Conservation (phyloP, 1,284 basidiomycete species). For the Lignosus rhinocerotis region DNA sequence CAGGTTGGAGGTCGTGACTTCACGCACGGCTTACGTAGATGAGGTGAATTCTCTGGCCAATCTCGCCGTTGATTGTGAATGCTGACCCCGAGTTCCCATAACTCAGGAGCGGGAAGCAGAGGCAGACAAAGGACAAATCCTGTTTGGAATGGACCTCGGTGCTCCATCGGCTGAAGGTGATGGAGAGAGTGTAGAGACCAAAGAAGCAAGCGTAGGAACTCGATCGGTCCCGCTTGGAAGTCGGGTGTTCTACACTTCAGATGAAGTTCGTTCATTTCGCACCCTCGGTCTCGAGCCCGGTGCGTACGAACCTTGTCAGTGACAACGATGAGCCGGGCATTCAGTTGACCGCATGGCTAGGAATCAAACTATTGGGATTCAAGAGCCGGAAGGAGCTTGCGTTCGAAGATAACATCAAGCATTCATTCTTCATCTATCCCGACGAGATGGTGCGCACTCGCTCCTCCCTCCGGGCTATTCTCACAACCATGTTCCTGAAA, state of each 20-base stretch:
- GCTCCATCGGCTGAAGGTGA: conserved; percentile 43
- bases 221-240: conserved; percentile 50
- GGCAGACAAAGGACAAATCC: conserved; percentile 53
- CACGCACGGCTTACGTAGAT: conserved; percentile 76
- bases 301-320: conserved; percentile 34
- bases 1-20: conserved; percentile 71
- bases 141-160: conserved; percentile 65
- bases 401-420: conserved; percentile 91
- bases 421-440: conserved; percentile 90
- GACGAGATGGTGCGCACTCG: conserved; percentile 72
- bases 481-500: conserved; percentile 4
- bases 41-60: conserved; percentile 49
- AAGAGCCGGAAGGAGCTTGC: conserved; percentile 71
- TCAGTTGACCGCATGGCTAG: conserved; percentile 22
- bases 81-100: neutral
- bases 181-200: conserved; percentile 39
- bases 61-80: neutral
- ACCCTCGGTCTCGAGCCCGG: conserved; percentile 77
- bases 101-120: conserved; percentile 56
- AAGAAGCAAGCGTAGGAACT: conserved; percentile 24
- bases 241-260: conserved; percentile 79
- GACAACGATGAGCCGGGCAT: conserved; percentile 33
- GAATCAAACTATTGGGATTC: conserved; percentile 92
- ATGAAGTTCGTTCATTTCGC: conserved; percentile 82
- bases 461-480: neutral